Evolutionary conservation across 2,329 filamentous ascomycete genomes (phyloP), one percentile per base, ranked within the genome.

Genomic region (Cadophora luteo-olivacea): DNA sequence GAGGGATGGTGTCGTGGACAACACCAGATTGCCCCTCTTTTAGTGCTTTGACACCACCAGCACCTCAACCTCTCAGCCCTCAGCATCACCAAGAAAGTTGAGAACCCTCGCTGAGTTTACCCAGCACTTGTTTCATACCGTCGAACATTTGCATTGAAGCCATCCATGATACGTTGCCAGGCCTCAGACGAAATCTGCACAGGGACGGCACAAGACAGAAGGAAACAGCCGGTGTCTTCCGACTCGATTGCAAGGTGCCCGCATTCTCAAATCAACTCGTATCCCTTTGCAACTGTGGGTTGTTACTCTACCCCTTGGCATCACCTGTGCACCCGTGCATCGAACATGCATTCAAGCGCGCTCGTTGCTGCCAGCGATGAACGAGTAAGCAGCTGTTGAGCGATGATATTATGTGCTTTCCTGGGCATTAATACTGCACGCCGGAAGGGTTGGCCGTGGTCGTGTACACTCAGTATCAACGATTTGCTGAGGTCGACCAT

Each of bases 121-220:
- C 58, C 24, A 25, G 25, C 36, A 54, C 68, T 69, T 67, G 72
- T 73, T 74, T 74, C 71, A 74, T 68, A 55, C 62, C 32, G 54
- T 55, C 64, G 45, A 58, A 61, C 67, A 68, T 64, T 64, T 65
- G 69, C 70, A 70, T 71, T 65, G 51, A 68, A 45, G 32, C 54
- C 66, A 68, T 68, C 69, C 69, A 71, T 69, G 69, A 71, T 61
- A 48, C 60, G 22, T 32, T 58, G 45, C 55, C 36, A 12, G 67
- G 60, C 61, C 69, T 69, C 69, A 52, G 69, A 70, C 69, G 45
- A 41, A 19, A n/a, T 57, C 68, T 68, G 69, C 68, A 71, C 68
- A 66, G 66, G 69, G 65, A 70, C 64, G 68, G 66, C 57, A 64
- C 64, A 68, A 57, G 54, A 57, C 29, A 67, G n/a, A 36, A 55